phyloP scores from a whole-genome alignment of 495 filamentous ascomycete species.

The Penicillium fimorum region DNA sequence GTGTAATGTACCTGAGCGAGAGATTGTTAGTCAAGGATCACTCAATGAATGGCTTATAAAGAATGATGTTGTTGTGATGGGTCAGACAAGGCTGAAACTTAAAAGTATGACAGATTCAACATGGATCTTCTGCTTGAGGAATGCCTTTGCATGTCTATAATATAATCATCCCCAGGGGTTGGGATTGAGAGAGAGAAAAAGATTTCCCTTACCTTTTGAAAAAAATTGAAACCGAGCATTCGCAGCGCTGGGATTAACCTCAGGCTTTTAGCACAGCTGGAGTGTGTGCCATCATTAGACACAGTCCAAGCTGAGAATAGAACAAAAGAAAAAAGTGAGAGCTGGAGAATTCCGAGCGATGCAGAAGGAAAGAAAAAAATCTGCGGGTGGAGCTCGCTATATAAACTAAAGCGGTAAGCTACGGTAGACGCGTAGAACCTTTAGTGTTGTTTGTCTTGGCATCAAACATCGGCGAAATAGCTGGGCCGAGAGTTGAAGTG shows the following conservation, averaged over 20 bases:
- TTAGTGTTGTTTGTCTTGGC: conserved; percentile 14
- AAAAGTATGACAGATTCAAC: conserved; percentile 73
- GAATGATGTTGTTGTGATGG: conserved; percentile 23
- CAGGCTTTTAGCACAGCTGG: neutral
- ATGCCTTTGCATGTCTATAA: conserved; percentile 84
- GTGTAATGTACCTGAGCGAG: conserved; percentile 54
- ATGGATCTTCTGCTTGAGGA: conserved; percentile 92
- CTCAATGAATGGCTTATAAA: conserved; percentile 22
- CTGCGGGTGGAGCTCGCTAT: conserved; percentile 38
- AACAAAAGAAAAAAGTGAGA: conserved; percentile 12
- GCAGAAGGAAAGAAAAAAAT: conserved; percentile 33
- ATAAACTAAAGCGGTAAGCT: conserved; percentile 20
- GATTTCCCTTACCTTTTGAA: conserved; percentile 56
- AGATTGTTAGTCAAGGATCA: conserved; percentile 43
- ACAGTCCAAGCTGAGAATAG: conserved; percentile 12
- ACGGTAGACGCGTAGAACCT: conserved; percentile 15
- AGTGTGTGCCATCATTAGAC: conserved; percentile 15
- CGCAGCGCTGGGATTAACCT: neutral
- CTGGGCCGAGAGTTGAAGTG: neutral
- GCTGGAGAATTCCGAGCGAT: conserved; percentile 25
- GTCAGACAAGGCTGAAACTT: conserved; percentile 99
- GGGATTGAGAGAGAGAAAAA: conserved; percentile 22
- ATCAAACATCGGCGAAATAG: conserved; percentile 12
- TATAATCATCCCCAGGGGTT: conserved; percentile 70
- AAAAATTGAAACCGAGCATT: conserved; percentile 4